Evolutionary conservation across 768 basidiomycete species (phyloP).

Genomic region (Leccinum longicurvipes): DNA sequence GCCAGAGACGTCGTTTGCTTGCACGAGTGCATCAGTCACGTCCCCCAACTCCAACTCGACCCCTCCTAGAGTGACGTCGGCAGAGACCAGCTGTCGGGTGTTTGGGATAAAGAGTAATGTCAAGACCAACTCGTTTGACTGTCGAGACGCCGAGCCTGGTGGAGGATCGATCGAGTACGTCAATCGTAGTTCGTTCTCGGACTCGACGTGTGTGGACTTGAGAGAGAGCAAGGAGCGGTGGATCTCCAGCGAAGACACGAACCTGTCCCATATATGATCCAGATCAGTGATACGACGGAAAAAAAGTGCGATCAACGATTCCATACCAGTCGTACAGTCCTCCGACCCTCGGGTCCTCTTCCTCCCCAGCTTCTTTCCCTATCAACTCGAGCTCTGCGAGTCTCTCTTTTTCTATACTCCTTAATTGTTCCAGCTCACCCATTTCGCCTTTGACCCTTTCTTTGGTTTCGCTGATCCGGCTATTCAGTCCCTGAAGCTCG

Average conservation of each 20-base stretch:
- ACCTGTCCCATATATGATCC: constrained; percentile 44
- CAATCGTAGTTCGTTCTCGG: constrained; percentile 77
- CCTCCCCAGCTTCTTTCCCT: constrained; percentile 46
- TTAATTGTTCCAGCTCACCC: constrained; percentile 54
- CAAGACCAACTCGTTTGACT: constrained; percentile 42
- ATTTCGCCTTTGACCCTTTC: constrained; percentile 57
- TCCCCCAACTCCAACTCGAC: constrained; percentile 56
- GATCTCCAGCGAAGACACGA: constrained; percentile 60
- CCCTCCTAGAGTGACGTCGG: constrained; percentile 51
- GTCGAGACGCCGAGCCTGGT: constrained; percentile 18
- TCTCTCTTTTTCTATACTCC: constrained; percentile 68
- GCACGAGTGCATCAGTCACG: constrained; percentile 57
- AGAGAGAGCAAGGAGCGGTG: constrained; percentile 64
- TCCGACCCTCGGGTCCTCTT: constrained; percentile 62
- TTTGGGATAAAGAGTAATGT: constrained; percentile 68
- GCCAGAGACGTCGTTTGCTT: constrained; percentile 62
- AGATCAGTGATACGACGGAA: not conserved
- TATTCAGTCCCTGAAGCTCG: constrained; percentile 52
- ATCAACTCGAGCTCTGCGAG: constrained; percentile 49
- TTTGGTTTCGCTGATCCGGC: constrained; percentile 50
- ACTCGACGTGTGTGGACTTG: constrained; percentile 52
- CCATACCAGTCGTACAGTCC: constrained; percentile 70
- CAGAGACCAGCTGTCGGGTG: constrained; percentile 61
- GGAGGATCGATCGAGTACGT: constrained; percentile 51
- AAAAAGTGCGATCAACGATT: not conserved